Evolutionary conservation across 495 filamentous ascomycete genomes (phyloP).

Genomic region (Talaromyces borbonicus): DNA sequence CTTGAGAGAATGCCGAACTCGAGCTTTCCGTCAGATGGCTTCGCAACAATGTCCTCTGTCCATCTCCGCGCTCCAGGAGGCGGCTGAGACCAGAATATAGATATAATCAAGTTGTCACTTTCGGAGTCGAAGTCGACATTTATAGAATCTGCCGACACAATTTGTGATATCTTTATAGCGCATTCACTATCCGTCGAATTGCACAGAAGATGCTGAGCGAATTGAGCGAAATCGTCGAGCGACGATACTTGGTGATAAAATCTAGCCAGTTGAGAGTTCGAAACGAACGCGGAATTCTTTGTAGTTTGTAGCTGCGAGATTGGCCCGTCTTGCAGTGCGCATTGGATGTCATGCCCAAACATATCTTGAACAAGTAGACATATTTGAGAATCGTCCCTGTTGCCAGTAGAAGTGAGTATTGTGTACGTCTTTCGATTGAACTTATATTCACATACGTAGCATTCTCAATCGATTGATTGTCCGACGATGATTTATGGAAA

Average conservation of each 20-base stretch:
- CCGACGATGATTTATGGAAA: slow-evolving; percentile 52
- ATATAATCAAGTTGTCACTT: slow-evolving; percentile 53
- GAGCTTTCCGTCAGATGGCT: slow-evolving; percentile 35
- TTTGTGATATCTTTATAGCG: slow-evolving; percentile 16
- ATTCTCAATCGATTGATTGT: background rate
- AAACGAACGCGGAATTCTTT: slow-evolving; percentile 49
- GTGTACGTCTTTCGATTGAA: background rate
- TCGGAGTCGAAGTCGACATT: slow-evolving; percentile 72
- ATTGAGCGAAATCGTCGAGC: slow-evolving; percentile 45
- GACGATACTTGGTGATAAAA: slow-evolving; percentile 55
- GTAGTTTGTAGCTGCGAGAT: slow-evolving; percentile 56
- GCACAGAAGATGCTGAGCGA: slow-evolving; percentile 50
- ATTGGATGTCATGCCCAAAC: slow-evolving; percentile 50
- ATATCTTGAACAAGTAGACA: slow-evolving; percentile 52
- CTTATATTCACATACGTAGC: background rate
- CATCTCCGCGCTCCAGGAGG: slow-evolving; percentile 28
- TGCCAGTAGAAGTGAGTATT: slow-evolving; percentile 9
- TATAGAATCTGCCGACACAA: slow-evolving; percentile 49
- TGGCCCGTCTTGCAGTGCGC: slow-evolving; percentile 43
- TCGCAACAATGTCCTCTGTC: slow-evolving; percentile 34
- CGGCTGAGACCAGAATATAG: slow-evolving; percentile 47
- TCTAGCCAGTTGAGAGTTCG: slow-evolving; percentile 55
- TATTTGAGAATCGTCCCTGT: slow-evolving; percentile 44
- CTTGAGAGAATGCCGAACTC: slow-evolving; percentile 76
- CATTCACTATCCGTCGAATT: slow-evolving; percentile 25